Base-by-base conservation (phyloP, 2,329 filamentous ascomycete species). In the Fusarium caatingaense region DNA sequence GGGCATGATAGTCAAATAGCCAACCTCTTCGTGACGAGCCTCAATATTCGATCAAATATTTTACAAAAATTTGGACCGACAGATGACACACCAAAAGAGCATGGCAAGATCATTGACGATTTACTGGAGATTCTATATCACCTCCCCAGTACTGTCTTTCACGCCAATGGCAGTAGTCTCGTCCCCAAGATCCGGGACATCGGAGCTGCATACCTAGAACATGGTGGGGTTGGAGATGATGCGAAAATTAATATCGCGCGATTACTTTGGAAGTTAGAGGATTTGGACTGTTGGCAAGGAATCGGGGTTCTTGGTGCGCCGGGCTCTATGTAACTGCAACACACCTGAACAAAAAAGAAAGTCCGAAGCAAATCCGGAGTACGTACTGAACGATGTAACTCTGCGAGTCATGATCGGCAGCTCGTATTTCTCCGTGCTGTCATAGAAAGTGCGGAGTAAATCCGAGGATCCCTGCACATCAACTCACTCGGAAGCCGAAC, bases 101-200 rank as follows among this genome's bases (percentile, higher is more conserved):
- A 79, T 44, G 75, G 78, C 21, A 73, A 66, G 15, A 77, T 80
- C 20, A 73, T 80, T 1, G 78, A 80, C 10, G 79, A 80, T 56
- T 51, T 81, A 4, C 59, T 81, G 3, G 79, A 80, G 50, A 78
- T 80, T 1, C 45, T 81, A 1, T 76, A 79, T 30, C 78, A 80
- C 25, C 74, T 80, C 13, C 77, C 78, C 13, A 69, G 72, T 8
- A 71, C 77, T 8, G 75, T 78, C 0, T 75, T 80, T 15, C 75
- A 80, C 57, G 76, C 77, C 8, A 79, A 79, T 51, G 78, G 78
- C 1, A 71, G 72, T 18, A 77, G 76, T 40, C 44, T 79, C 0
- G 75, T 80, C n/a, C 76, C 78, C n/a, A 81, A 81, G 64, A 74
- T 80, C 27, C 69, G 80, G 21, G 80, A 80, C 50, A 77, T 80